Evolutionary conservation across 148 eudicot genomes (phyloP).

Genomic region (Diospyros lotus): DNA sequence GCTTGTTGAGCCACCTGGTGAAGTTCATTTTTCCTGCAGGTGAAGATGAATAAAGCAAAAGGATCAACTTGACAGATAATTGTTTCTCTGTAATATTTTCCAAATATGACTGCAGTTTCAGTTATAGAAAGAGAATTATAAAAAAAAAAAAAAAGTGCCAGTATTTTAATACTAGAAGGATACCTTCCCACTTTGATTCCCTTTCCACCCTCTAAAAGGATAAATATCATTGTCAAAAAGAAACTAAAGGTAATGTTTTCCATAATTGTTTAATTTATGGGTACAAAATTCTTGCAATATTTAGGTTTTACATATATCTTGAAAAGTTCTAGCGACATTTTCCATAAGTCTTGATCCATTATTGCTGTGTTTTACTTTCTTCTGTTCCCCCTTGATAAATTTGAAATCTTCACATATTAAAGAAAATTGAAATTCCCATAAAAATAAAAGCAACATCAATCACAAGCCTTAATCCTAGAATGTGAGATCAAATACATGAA

Average conservation of each 20-base stretch:
- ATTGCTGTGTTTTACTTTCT: too few species aligned
- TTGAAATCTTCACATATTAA: background rate
- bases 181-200: too few species aligned
- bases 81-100: background rate
- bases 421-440: background rate
- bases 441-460: too few species aligned
- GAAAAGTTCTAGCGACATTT: background rate
- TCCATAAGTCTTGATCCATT: background rate
- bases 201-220: too few species aligned
- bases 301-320: background rate
- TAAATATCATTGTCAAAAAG: too few species aligned
- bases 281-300: background rate
- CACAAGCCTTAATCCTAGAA: too few species aligned
- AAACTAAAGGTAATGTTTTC: too few species aligned
- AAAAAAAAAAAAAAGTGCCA: too few species aligned
- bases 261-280: too few species aligned
- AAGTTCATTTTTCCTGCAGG: conserved; percentile 86
- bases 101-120: too few species aligned
- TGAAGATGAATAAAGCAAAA: conserved; percentile 6
- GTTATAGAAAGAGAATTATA: background rate
- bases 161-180: too few species aligned
- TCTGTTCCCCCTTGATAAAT: background rate
- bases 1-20: conserved; percentile 98
- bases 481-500: too few species aligned
- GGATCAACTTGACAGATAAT: background rate